Conservation (phyloP, 83 land plant genomes). For the Thuja plicata region DNA sequence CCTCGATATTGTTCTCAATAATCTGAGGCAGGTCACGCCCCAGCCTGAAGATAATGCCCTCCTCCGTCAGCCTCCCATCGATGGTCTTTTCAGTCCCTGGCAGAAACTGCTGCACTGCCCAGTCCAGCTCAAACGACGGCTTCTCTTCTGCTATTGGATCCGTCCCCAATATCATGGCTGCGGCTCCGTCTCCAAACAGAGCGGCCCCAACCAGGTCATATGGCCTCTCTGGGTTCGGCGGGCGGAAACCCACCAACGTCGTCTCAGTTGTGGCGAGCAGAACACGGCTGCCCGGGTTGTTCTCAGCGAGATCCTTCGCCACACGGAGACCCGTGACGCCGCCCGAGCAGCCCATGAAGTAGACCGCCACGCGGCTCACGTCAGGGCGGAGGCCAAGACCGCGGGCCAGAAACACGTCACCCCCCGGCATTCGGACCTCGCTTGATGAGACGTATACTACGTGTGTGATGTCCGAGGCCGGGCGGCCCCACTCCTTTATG, state of each 20-base stretch:
- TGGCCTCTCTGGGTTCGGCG: slow-evolving; percentile 78
- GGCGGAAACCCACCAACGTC: slow-evolving; percentile 81
- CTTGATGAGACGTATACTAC: slow-evolving; percentile 96
- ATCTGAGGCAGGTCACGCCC: slow-evolving; percentile 90
- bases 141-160: slow-evolving; percentile 56
- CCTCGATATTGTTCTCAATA: slow-evolving; percentile 77
- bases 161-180: slow-evolving; percentile 79
- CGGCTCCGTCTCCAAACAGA: slow-evolving; percentile 98
- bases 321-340: slow-evolving; percentile 94
- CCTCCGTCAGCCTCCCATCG: slow-evolving; percentile 83
- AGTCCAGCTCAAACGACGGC: slow-evolving; percentile 78
- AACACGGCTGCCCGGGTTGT: slow-evolving; percentile 89
- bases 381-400: slow-evolving; percentile 66
- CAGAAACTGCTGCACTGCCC: slow-evolving; percentile 72
- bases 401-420: slow-evolving; percentile 79
- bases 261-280: slow-evolving; percentile 86
- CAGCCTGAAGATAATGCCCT: slow-evolving; percentile 84
- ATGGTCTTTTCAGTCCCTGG: slow-evolving; percentile 78
- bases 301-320: slow-evolving; percentile 96
- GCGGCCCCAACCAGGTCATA: slow-evolving; percentile 97
- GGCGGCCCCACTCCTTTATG: slow-evolving; percentile 80
- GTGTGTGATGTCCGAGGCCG: slow-evolving; percentile 82
- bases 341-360: slow-evolving; percentile 92
- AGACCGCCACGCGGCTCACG: slow-evolving; percentile 69
- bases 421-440: slow-evolving; percentile 95